Base-by-base conservation (phyloP, 306 rosid genomes). In the Casuarina cunninghamiana region DNA sequence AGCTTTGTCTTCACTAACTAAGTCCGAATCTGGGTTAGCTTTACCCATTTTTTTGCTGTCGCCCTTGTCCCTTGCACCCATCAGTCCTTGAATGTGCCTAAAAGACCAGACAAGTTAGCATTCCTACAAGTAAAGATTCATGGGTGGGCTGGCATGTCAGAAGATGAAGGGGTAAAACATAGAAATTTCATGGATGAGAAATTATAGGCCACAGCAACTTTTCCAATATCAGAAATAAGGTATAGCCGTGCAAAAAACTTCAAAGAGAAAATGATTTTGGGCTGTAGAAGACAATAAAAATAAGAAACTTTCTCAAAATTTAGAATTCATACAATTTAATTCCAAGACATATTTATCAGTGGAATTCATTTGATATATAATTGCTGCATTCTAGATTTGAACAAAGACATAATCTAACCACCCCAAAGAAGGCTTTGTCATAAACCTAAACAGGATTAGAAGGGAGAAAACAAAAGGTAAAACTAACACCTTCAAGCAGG, bases 1-100 rank as follows among this genome's bases (percentile, higher is more conserved):
- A 44, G 45, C 80, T 71, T 75, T 61, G 43, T 73, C 89, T 85
- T 91, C 83, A 60, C 79, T 74, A 61, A 53, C 32, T 75, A 80
- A 49, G 85, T 75, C 57, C 76, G 84, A 79, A 62, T 86, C 51
- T 51, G 10, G 63, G 45, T 39, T 85, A 53, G 78, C 87, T 32
- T 81, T 71, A 21, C 83, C 53, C 48, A 80, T 75, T 73, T 76
- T 54, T 15, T 73, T 82, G 55, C 74, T 82, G 53, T 80, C 95
- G 79, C 84, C 71, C 62, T 79, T 86, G 46, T 53, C 84, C 17
- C 80, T 83, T 55, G 69, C 50, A 32, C 62, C 74, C 73, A 78
- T 86, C 97, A 87, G 88, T 62, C 86, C 71, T 35, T 77, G 75
- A 66, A 42, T 77, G 60, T 66, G 63, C 72, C 86, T 77, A 71